A percentile compares a stretch with the other conserved stretches of the same genome.
phyloP scores from a whole-genome alignment of 2,329 filamentous ascomycete species.

The Venturia effusa region DNA sequence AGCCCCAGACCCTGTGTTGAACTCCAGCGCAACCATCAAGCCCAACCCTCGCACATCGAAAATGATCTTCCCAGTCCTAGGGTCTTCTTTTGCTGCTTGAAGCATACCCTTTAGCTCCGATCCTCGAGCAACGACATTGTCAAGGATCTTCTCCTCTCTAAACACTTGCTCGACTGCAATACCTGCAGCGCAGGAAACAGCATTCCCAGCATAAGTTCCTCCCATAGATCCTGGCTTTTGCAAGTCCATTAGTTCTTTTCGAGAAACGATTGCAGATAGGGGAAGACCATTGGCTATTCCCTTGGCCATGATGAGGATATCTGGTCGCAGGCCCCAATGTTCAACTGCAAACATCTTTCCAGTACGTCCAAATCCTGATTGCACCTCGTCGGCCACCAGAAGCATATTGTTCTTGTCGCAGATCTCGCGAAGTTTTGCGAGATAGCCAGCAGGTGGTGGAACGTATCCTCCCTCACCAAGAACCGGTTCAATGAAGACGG shows the following conservation, averaged over 20 bases:
- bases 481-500: conserved; percentile 26
- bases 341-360: conserved; percentile 35
- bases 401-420: conserved; percentile 34
- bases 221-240: conserved; percentile 28
- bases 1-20: conserved; percentile 23
- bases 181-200: conserved; percentile 27
- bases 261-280: conserved; percentile 17
- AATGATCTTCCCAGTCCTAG: conserved; percentile 22
- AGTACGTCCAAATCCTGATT: conserved; percentile 33
- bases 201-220: conserved; percentile 28
- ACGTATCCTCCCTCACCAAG: conserved; percentile 28
- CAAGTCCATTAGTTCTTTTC: conserved; percentile 27
- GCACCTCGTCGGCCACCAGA: conserved; percentile 33
- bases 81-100: conserved; percentile 15
- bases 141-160: conserved; percentile 26
- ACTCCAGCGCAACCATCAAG: conserved; percentile 29
- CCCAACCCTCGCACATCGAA: conserved; percentile 29
- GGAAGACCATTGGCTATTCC: conserved; percentile 19
- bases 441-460: conserved; percentile 21
- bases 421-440: conserved; percentile 28
- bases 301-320: conserved; percentile 31
- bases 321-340: conserved; percentile 31
- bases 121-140: conserved; percentile 25
- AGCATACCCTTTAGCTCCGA: conserved; percentile 20
- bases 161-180: conserved; percentile 26